Base-by-base conservation (phyloP, 2,329 filamentous ascomycete species). In the Phialocephala sp. region DNA sequence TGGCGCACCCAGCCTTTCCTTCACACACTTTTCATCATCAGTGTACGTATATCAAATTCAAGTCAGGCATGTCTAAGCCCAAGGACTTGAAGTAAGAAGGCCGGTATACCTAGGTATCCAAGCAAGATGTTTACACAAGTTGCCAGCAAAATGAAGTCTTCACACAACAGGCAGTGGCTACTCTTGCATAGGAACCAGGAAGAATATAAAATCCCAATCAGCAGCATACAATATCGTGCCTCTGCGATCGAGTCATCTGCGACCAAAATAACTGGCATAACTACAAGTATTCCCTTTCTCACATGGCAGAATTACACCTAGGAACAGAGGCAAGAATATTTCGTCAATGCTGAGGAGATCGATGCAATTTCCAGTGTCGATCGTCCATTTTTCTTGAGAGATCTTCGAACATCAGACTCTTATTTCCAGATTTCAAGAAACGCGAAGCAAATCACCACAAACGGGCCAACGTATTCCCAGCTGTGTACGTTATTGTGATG, bases 1-100 rank as follows among this genome's bases (percentile, higher is more conserved):
- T 73, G 24, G 73, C 68, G 0, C 57, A 74, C 27, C 73, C 72
- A 9, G 72, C 73, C 9, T 75, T 74, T 61, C 72, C 72, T 1
- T 70, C 68, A 59, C 52, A 56, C 2, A 60, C 59, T 24, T 66
- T 68, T 56, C 59, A 63, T 14, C 66, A 68, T 41, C 69, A 59
- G 58, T 64, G 58, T 4, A 67, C 64, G 43, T 68, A 63, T 66
- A 67, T 66, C 45, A 68, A 61, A 62, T 68, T 14, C 24, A 61
- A 66, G 35, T 60, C 66, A 12, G 59, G 52, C 14, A 68, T 72
- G 22, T 57, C 65, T 22, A 63, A 62, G 18, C 69, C 70, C 11
- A 43, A 37, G 9, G 67, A 72, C 41, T 62, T 72, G 4, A 68
- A 59, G 66, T 6, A 71, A 71, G 60, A 60, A 54, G 8, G 67